Evolutionary conservation across 2,329 filamentous ascomycete genomes (phyloP), one percentile per base, ranked within the genome.

Genomic region (Xylariaceae sp.): DNA sequence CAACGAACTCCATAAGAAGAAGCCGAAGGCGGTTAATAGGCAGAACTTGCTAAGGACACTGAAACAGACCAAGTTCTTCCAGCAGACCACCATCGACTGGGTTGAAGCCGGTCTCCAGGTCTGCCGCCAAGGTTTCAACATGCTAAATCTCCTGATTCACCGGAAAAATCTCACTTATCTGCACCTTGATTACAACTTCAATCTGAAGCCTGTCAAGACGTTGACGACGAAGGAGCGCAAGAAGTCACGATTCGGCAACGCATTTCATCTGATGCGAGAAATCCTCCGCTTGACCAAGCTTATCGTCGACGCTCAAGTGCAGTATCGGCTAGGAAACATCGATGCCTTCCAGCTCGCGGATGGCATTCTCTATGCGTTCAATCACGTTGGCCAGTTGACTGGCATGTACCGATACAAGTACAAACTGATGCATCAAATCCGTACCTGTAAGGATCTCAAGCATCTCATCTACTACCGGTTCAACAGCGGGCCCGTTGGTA

Each of bases 341-440:
- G 92, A 98, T 60, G 92, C 93, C 23, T 98, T 98, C 68, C 92
- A 98, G 60, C 79, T 98, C 45, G 92, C 92, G 3, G 92, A 98
- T 59, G 92, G 92, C 59, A 98, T 98, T 37, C 70, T 96, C n/a
- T 98, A 98, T 51, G 93, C 92, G 13, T 98, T 98, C 68, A 98
- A 98, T 63, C 92, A 98, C 50, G 92, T 98, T 37, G 92, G 92
- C 42, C 93, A 98, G 61, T 70, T 98, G 41, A 98, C 92, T 12
- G 92, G 92, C 57, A 98, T 98, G 92, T 98, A 98, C 64, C 83
- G 92, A 40, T 98, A 98, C 75, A 98, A 98, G 71, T 98, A 98
- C 70, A 98, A 98, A 71, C 72, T 98, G 36, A 98, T 98, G 92
- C 92, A 98, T 59, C 92, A 98, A 61, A 98, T 98, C 51, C 86